Evolutionary conservation across 2,329 filamentous ascomycete genomes (phyloP).

Genomic region (Phialophora tarda): DNA sequence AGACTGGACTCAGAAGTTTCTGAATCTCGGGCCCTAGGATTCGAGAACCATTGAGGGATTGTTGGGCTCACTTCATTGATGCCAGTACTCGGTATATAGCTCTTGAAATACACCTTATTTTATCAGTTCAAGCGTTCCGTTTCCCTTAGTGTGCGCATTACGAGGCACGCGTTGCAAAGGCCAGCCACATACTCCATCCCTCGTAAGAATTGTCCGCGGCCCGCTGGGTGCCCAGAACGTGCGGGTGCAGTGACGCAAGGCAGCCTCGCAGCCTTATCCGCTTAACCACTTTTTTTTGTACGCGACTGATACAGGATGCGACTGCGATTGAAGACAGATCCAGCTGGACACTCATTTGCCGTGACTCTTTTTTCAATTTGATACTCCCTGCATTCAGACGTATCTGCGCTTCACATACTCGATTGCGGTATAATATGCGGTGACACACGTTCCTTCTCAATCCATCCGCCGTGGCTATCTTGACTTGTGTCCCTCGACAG

Average conservation of each 20-base stretch:
- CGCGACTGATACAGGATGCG: neutral
- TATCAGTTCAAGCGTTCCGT: neutral
- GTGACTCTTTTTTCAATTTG: neutral
- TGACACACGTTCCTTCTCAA: constrained; percentile 14
- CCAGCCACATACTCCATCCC: neutral
- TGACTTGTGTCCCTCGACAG: constrained; percentile 19
- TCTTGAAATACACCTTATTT: constrained; percentile 5
- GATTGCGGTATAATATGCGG: neutral
- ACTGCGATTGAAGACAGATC: neutral
- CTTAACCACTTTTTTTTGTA: neutral
- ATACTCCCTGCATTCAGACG: neutral
- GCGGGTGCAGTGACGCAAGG: neutral
- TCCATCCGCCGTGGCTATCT: constrained; percentile 28
- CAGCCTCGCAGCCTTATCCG: neutral
- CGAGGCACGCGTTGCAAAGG: no score
- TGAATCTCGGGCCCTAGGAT: neutral
- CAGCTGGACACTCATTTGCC: neutral
- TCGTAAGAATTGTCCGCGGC: neutral
- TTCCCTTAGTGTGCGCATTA: neutral
- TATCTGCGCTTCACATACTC: neutral
- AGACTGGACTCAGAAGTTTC: neutral
- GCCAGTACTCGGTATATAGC: constrained; percentile 7
- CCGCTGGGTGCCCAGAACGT: no score
- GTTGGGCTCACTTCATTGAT: constrained; percentile 4
- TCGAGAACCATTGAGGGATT: constrained; percentile 1